phyloP scores from a whole-genome alignment of 306 rosid genomes.

The Geum urbanum region DNA sequence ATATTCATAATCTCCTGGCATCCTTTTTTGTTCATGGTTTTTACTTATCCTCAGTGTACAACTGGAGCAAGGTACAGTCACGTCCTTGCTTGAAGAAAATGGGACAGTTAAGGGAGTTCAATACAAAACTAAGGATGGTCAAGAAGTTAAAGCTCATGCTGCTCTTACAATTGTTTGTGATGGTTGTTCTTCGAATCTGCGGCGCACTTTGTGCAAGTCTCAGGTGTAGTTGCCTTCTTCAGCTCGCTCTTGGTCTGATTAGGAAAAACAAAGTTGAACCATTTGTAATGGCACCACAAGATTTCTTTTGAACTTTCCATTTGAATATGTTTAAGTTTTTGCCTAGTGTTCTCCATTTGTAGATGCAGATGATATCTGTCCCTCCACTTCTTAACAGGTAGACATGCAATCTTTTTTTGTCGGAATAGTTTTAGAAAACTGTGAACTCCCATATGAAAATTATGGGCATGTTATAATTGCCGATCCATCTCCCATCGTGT shows the following conservation, averaged over 20 bases:
- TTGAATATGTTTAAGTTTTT: not conserved
- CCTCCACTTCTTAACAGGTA: slow-evolving; percentile 25
- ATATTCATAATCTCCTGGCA: not conserved
- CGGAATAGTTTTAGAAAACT: slow-evolving; percentile 49
- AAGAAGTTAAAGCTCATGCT: slow-evolving; percentile 40
- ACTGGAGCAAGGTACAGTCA: slow-evolving; percentile 56
- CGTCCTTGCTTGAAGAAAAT: slow-evolving; percentile 48
- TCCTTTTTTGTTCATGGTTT: not conserved
- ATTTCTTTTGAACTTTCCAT: not conserved
- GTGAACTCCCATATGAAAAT: slow-evolving; percentile 48
- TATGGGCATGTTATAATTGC: slow-evolving; percentile 55
- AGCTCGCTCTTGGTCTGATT: not conserved
- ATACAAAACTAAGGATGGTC: slow-evolving; percentile 50
- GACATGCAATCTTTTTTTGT: slow-evolving; percentile 43
- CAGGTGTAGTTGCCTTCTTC: too few species aligned
- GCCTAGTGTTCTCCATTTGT: too few species aligned
- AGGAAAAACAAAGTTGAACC: not conserved
- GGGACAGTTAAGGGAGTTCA: slow-evolving; percentile 51
- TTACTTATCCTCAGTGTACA: slow-evolving; percentile 33
- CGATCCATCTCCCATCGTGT: slow-evolving; percentile 47
- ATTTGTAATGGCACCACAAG: not conserved
- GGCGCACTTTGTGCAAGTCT: not conserved
- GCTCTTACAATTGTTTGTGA: slow-evolving; percentile 8
- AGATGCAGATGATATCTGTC: not conserved
- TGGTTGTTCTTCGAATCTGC: slow-evolving; percentile 68